Evolutionary conservation across 345 rosid genomes (phyloP), one percentile per base, ranked within the genome.

Genomic region (Gossypium ekmanianum): DNA sequence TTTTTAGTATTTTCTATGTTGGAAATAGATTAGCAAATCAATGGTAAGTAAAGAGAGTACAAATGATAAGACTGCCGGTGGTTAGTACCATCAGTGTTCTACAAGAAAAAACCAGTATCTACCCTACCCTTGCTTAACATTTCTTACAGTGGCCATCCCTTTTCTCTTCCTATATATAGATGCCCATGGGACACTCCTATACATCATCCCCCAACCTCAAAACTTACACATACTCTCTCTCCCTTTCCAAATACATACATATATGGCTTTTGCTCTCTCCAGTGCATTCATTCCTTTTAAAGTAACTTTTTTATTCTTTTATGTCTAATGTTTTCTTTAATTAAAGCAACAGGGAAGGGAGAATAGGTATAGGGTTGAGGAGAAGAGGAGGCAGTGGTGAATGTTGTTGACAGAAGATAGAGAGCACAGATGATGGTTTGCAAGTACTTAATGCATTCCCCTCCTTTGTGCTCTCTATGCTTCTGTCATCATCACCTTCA

Each of bases 351-450:
- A 63, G 68, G n/a, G 22, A 8, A 9, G 22, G 26, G 50, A n/a
- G 13, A 3, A 4, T 18, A 1, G 63, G 68, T 26, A 4, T 14
- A 12, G 70, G 73, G 39, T 73, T 5, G n/a, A 54, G 55, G 41
- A 34, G 41, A 34, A 7, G 77, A 74, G 85, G 77, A 47, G 52
- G 48, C 17, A 13, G 34, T 72, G 82, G 75, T 79, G 83, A 77
- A 14, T 81, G 84, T 57, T 80, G 93, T 85, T 91, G 98, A 93
- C 98, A 93, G 97, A 93, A 93, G 98, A 93, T 91, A 93, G 98
- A 93, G 97, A 90, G 98, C 94, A 88, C 98, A 81, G 88, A 91
- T 85, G 97, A 90, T 89, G 88, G 80, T 78, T 66, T 75, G 84
- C 86, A 67, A 18, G 29, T 11, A 45, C 2, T 45, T 45, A 45